phyloP scores from a whole-genome alignment of 2,329 filamentous ascomycete species.

The Gremmenia infestans region DNA sequence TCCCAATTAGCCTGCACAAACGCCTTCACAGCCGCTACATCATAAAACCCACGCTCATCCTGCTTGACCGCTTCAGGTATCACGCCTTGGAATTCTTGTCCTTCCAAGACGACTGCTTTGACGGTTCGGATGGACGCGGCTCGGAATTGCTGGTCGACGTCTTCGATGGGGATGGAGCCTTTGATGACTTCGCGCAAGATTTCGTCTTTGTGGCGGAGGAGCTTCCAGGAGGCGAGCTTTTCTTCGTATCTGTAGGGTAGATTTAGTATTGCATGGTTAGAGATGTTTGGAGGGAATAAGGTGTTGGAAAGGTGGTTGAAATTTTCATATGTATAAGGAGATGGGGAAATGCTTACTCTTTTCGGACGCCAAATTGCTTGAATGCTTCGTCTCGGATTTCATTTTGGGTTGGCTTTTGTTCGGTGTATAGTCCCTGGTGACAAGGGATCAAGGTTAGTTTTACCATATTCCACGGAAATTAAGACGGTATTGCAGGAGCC shows the following conservation, averaged over 20 bases:
- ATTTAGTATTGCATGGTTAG: too few species aligned
- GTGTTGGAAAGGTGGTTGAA: too few species aligned
- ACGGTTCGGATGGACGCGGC: conserved; percentile 37
- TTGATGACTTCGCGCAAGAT: conserved; percentile 46
- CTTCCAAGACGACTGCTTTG: conserved; percentile 46
- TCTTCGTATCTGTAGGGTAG: conserved; percentile 26
- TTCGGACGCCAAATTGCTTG: conserved; percentile 40
- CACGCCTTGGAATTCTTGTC: conserved; percentile 37
- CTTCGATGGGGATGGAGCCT: conserved; percentile 28
- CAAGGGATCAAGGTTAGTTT: too few species aligned
- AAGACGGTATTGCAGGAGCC: too few species aligned
- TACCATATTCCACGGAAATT: too few species aligned
- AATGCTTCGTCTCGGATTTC: conserved; percentile 50
- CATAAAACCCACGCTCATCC: conserved; percentile 39
- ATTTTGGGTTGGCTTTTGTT: conserved; percentile 34
- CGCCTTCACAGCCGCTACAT: conserved; percentile 36
- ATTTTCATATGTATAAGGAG: too few species aligned
- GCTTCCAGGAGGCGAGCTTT: conserved; percentile 38
- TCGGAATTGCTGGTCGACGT: conserved; percentile 20
- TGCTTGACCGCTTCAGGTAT: conserved; percentile 26
- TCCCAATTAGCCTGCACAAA: conserved; percentile 41
- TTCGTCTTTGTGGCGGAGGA: conserved; percentile 36
- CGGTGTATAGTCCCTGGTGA: conserved; percentile 22
- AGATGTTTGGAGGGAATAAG: too few species aligned
- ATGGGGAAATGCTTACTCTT: conserved; percentile 32